These are phyloP conservation scores for Nidularia pulvinata DNA, from an alignment of 768 basidiomycete genomes.

Conservation along the genomic window DNA sequence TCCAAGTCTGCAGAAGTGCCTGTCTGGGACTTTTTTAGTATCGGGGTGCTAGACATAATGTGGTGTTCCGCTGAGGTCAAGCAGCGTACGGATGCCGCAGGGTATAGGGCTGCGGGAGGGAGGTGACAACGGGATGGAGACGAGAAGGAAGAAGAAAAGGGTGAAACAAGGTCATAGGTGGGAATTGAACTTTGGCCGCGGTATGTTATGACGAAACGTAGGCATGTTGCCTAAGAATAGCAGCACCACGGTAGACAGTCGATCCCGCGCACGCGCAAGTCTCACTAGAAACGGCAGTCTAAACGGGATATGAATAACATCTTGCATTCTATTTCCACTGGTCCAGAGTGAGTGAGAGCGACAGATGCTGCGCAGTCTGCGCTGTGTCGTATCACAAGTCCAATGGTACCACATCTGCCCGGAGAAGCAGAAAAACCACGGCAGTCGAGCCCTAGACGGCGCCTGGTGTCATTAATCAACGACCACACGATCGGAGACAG, in stretches of 20 bases:
- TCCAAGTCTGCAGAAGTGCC: neutral
- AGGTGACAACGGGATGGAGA: neutral
- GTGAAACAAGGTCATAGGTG: neutral
- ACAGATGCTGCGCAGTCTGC: too few relatives aligned
- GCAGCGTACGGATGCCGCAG: neutral
- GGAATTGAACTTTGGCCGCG: neutral
- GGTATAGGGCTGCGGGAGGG: neutral
- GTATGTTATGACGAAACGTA: conserved; percentile 1
- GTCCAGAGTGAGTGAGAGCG: too few relatives aligned
- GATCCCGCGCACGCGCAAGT: too few relatives aligned
- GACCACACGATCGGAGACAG: too few relatives aligned
- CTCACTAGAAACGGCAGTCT: neutral
- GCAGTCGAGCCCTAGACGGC: too few relatives aligned
- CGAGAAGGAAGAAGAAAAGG: neutral
- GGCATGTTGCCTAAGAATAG: neutral
- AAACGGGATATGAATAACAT: neutral
- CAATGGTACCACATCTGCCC: too few relatives aligned
- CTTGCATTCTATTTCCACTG: neutral
- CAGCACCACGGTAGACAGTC: too few relatives aligned
- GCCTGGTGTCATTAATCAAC: too few relatives aligned
- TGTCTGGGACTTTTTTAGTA: neutral
- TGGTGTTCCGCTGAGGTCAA: neutral
- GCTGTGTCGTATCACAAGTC: too few relatives aligned
- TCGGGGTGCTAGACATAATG: neutral
- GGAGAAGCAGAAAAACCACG: too few relatives aligned